Evolutionary conservation across 2,329 filamentous ascomycete species (phyloP).

Genomic region (Pseudocercospora eumusae): DNA sequence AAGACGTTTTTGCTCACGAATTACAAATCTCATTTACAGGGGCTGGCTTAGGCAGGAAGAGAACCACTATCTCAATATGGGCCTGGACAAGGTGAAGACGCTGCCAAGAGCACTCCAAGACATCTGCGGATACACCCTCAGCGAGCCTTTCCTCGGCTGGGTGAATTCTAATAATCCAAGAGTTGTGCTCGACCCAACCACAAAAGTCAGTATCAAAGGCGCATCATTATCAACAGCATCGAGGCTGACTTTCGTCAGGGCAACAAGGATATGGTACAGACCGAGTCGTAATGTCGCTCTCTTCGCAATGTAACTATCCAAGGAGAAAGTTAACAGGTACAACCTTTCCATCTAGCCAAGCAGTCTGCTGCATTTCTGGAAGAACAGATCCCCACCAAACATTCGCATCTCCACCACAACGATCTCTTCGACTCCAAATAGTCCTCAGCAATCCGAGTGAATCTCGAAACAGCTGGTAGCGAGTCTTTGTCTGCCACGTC

Average conservation of each 20-base stretch:
- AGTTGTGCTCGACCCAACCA: constrained; percentile 12
- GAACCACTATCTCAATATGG: constrained; percentile 43
- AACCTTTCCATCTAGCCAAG: constrained; percentile 8
- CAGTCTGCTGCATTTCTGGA: neutral
- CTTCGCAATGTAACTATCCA: neutral
- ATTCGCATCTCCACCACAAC: neutral
- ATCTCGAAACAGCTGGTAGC: constrained; percentile 15
- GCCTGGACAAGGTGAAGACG: constrained; percentile 29
- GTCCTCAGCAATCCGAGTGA: constrained; percentile 1
- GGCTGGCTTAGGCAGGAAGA: constrained; percentile 45
- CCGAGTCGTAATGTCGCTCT: neutral
- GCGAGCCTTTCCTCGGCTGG: constrained; percentile 15
- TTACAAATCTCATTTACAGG: constrained; percentile 10
- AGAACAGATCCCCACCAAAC: constrained; percentile 15
- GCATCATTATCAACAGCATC: neutral
- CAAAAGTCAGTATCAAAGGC: neutral
- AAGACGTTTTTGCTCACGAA: neutral
- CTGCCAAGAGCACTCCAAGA: constrained; percentile 11
- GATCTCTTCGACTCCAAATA: constrained; percentile 9
- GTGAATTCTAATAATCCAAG: constrained; percentile 12
- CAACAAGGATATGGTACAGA: constrained; percentile 14
- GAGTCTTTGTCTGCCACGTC: constrained; percentile 10
- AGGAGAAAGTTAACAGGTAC: constrained; percentile 10
- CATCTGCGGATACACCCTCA: constrained; percentile 14
- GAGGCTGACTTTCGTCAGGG: neutral